phyloP scores from a whole-genome alignment of 306 rosid species.

The Fragaria ananassa region DNA sequence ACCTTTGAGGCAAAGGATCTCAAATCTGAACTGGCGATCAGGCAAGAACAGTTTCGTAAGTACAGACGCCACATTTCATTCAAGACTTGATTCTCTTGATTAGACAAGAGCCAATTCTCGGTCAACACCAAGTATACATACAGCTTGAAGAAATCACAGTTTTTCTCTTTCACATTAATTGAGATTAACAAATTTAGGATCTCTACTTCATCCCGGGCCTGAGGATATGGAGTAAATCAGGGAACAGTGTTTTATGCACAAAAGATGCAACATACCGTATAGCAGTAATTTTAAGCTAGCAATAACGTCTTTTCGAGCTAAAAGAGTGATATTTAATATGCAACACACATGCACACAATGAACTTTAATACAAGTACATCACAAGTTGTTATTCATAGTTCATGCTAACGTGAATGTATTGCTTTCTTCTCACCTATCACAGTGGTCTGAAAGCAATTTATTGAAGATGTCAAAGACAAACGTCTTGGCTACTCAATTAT shows the following conservation, averaged over 20 bases:
- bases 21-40: conserved; percentile 71
- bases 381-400: not conserved
- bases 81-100: conserved; percentile 40
- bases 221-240: conserved; percentile 19
- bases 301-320: not conserved
- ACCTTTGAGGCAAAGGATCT: conserved; percentile 85
- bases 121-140: conserved; percentile 68
- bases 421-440: not conserved
- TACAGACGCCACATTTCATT: conserved; percentile 60
- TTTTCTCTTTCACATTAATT: conserved; percentile 60
- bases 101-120: conserved; percentile 73
- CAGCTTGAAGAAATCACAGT: conserved; percentile 65
- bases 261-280: not conserved
- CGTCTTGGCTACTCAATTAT: not conserved
- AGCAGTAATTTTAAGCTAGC: not conserved
- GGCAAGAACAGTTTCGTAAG: conserved; percentile 64
- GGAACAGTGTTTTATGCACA: conserved; percentile 2
- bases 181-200: conserved; percentile 51
- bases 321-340: not conserved
- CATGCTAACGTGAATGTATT: not conserved
- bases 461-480: not conserved
- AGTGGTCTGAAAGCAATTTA: not conserved
- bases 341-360: not conserved
- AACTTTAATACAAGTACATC: not conserved
- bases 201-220: conserved; percentile 59